A percentile compares a stretch with the other conserved stretches of the same genome.
Evolutionary conservation across 164 flowering plant genomes (phyloP).

Genomic region (Vitis amurensis): DNA sequence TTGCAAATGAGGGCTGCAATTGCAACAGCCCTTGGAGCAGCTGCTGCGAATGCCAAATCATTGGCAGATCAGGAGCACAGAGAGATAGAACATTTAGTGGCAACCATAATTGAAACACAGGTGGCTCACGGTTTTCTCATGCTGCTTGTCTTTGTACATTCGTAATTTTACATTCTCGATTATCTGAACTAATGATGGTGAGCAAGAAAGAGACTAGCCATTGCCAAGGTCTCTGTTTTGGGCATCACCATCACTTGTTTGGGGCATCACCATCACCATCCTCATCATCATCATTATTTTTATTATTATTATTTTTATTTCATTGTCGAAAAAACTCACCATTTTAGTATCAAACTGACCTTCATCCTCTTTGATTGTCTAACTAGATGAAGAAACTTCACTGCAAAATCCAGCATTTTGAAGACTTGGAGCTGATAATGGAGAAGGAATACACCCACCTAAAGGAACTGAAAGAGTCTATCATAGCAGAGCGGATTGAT

Average conservation of each 20-base stretch:
- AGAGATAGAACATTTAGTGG: slow-evolving; percentile 70
- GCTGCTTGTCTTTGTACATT: too few species aligned
- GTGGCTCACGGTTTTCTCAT: slow-evolving; percentile 26
- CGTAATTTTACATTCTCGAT: too few species aligned
- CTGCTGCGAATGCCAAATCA: slow-evolving; percentile 83
- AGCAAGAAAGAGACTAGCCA: too few species aligned
- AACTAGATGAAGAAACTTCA: slow-evolving; percentile 68
- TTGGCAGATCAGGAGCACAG: slow-evolving; percentile 89
- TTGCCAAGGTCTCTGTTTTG: too few species aligned
- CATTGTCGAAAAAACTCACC: too few species aligned
- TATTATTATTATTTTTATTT: too few species aligned
- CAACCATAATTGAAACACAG: slow-evolving; percentile 79
- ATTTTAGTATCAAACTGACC: background rate
- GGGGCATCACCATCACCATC: too few species aligned
- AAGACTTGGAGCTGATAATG: slow-evolving; percentile 71
- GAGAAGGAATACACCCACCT: slow-evolving; percentile 59
- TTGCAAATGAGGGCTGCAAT: slow-evolving; percentile 69
- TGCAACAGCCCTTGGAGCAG: slow-evolving; percentile 90
- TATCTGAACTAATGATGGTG: too few species aligned
- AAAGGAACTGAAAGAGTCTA: slow-evolving; percentile 51
- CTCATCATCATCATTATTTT: too few species aligned
- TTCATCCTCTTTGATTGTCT: slow-evolving; percentile 6
- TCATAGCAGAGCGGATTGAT: slow-evolving; percentile 52
- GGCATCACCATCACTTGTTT: too few species aligned
- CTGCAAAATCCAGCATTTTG: slow-evolving; percentile 62